Evolutionary conservation across 805 yeast genomes (phyloP), one percentile per base, ranked within the genome.

Genomic region (Myxozyma monticola): DNA sequence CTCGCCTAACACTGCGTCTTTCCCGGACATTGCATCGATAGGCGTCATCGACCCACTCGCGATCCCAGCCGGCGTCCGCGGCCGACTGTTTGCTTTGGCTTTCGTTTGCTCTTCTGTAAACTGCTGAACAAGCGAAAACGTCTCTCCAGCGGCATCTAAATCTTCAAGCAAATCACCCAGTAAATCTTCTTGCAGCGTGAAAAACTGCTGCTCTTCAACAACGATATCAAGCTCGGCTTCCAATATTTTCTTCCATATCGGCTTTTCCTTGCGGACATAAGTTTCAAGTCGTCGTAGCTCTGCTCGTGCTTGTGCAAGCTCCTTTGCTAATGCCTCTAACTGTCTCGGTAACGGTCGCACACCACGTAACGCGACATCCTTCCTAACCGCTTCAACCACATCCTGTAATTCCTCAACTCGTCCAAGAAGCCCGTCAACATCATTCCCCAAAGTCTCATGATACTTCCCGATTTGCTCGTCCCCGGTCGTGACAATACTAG

Each of bases 321-420:
- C 95, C 57, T 79, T 79, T 6, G 75, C 63, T 1, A 91, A 84
- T 18, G 75, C 70, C 18, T 76, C 80, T 22, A 93, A 68, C 61
- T 90, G 95, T 57, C 84, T 81, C 45, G 76, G 80, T 0, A 88
- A 71, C 14, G 96, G 89, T 31, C 88, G 77, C 0, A 89, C 89
- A 18, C 96, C 96, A 56, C 97, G 77, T 53, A 83, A 84, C 0
- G 96, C 95, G 12, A 93, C 96, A 68, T 90, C 98, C 60, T 88
- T 83, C 48, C 96, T 75, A 47, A 91, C 71, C 0, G 87, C 87
- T 63, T 93, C 99, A 65, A 93, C 86, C 8, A 86, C 68, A 68
- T 93, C 99, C 64, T 90, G 96, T 17, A 93, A 71, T 59, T 88
- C 96, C 65, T 93, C 99, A 4, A 91, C 91, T 56, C 76, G 79